phyloP scores from a whole-genome alignment of 1,284 basidiomycete genomes.

The Volvariella surrecta region DNA sequence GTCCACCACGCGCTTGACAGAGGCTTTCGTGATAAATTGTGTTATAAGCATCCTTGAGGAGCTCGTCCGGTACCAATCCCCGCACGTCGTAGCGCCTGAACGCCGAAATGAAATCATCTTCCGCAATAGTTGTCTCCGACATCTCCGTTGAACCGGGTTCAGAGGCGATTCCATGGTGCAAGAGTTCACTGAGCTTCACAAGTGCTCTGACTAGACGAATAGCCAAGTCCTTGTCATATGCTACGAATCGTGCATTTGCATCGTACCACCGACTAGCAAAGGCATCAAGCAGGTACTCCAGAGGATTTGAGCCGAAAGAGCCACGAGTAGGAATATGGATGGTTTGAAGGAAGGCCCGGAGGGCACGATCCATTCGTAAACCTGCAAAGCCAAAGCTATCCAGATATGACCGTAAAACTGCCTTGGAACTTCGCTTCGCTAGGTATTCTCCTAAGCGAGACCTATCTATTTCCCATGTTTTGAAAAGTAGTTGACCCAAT shows the following conservation, averaged over 20 bases:
- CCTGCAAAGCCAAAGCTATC: constrained; percentile 82
- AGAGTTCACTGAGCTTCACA: constrained; percentile 78
- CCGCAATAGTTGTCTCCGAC: constrained; percentile 55
- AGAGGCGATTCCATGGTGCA: constrained; percentile 58
- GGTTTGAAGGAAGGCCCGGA: constrained; percentile 83
- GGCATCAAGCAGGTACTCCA: constrained; percentile 71
- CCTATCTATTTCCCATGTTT: constrained; percentile 78
- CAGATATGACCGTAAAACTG: constrained; percentile 76
- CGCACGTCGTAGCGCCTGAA: constrained; percentile 72
- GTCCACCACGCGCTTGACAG: constrained; percentile 56
- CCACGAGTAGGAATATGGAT: constrained; percentile 60
- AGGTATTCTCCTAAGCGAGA: constrained; percentile 81
- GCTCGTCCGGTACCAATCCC: constrained; percentile 60
- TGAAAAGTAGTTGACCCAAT: constrained; percentile 79
- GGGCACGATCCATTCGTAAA: constrained; percentile 80
- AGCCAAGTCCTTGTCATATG: constrained; percentile 75
- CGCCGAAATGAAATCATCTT: constrained; percentile 71
- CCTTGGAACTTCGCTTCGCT: constrained; percentile 59
- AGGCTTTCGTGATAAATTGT: constrained; percentile 69
- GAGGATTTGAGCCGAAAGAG: constrained; percentile 31
- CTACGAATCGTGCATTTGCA: constrained; percentile 72
- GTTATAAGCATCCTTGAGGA: constrained; percentile 68
- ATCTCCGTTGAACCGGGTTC: constrained; percentile 56
- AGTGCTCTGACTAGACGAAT: constrained; percentile 76
- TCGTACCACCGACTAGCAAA: constrained; percentile 88